phyloP scores from a whole-genome alignment of 345 rosid species.

The Diplotaxis tenuifolia region DNA sequence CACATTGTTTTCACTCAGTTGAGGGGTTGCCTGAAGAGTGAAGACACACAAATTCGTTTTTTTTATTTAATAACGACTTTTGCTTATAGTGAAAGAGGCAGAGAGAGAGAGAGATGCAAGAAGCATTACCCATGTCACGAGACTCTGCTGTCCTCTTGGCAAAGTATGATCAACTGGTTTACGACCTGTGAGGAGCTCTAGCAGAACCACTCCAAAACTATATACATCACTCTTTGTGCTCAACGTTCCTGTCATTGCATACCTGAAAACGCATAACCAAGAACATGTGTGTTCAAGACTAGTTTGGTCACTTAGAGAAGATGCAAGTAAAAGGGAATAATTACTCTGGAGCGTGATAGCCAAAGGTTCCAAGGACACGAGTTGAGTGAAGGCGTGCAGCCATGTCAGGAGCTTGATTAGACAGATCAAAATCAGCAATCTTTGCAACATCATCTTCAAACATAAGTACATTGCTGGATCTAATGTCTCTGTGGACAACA shows the following conservation, averaged over 20 bases:
- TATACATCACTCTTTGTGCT: constrained; percentile 84
- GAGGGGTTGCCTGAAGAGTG: constrained; percentile 78
- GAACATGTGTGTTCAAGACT: background rate
- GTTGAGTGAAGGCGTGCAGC: constrained; percentile 96
- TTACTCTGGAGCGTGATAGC: constrained; percentile 99
- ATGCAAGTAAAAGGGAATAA: background rate
- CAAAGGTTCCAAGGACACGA: constrained; percentile 94
- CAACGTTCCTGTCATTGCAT: constrained; percentile 83
- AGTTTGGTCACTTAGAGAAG: constrained; percentile 2
- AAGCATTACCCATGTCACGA: constrained; percentile 73
- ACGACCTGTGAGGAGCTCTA: constrained; percentile 82
- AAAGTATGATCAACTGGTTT: constrained; percentile 85
- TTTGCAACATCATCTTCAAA: constrained; percentile 89
- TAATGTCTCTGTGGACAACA: constrained; percentile 83
- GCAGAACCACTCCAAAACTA: constrained; percentile 80
- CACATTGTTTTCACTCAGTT: constrained; percentile 77
- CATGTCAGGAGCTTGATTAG: constrained; percentile 94
- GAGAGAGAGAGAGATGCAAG: background rate
- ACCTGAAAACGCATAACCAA: constrained; percentile 42
- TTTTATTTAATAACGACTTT: background rate
- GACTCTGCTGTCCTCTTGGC: constrained; percentile 85
- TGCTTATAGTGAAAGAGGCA: background rate
- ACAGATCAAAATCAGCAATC: constrained; percentile 94
- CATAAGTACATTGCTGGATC: constrained; percentile 85
- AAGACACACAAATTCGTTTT: background rate